Percentiles rank a stretch among this genome's conserved stretches.
phyloP scores from a whole-genome alignment of 176 grass and related monocot species.

The Puya raimondii region DNA sequence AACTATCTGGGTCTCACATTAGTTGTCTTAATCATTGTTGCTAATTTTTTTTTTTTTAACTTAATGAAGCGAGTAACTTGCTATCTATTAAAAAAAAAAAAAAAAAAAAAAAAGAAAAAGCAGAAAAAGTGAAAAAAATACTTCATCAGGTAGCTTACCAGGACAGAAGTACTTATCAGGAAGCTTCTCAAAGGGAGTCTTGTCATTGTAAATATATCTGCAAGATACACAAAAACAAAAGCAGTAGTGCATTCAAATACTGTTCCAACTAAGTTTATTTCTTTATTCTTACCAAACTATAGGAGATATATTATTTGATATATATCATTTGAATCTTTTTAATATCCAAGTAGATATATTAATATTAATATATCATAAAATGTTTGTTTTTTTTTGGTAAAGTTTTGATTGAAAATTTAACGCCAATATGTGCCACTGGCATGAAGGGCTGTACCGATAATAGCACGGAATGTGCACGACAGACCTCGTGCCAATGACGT shows the following conservation, averaged over 20 bases:
- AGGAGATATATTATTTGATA: no score
- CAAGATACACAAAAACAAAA: neutral
- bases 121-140: neutral
- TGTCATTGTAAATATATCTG: conserved; percentile 92
- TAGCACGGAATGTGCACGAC: no score
- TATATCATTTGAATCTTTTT: no score
- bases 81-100: neutral
- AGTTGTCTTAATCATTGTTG: no score
- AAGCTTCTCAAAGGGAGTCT: conserved; percentile 79
- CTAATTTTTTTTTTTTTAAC: neutral
- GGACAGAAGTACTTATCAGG: conserved; percentile 85
- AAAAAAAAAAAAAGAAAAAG: neutral
- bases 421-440: no score
- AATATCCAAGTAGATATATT: no score
- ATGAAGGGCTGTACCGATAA: no score
- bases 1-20: no score
- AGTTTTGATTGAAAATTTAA: no score
- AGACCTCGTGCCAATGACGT: no score
- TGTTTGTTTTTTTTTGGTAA: no score
- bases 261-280: neutral
- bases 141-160: conserved; percentile 33
- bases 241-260: neutral
- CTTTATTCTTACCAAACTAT: neutral
- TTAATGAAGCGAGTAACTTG: neutral
- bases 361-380: no score